Conservation (phyloP, 2,329 filamentous ascomycete genomes). For the Fusarium udum region DNA sequence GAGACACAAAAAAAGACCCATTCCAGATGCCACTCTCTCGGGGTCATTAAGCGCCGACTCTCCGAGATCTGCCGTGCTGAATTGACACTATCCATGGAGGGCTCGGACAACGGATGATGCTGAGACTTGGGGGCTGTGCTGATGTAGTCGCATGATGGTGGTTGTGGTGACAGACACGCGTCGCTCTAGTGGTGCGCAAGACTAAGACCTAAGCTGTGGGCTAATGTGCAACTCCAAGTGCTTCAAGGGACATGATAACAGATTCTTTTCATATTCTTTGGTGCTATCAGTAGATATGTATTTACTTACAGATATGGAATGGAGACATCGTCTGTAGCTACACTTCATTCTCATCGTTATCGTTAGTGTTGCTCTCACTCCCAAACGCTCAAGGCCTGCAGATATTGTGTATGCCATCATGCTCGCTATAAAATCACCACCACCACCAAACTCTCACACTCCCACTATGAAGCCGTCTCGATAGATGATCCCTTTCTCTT, state of each 20-base stretch:
- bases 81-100: no score
- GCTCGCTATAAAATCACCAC: slow-evolving; percentile 2
- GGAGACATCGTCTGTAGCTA: neutral
- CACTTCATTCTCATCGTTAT: slow-evolving; percentile 19
- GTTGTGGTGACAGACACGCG: slow-evolving; percentile 1
- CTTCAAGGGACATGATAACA: neutral
- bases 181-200: neutral
- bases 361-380: neutral
- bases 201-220: neutral
- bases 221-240: neutral
- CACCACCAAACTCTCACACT: neutral
- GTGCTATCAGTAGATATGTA: slow-evolving; percentile 3
- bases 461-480: slow-evolving; percentile 14
- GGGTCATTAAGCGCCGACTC: neutral
- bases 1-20: neutral
- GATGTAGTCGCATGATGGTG: neutral
- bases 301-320: slow-evolving; percentile 7
- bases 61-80: neutral
- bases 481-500: slow-evolving; percentile 26
- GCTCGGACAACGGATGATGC: neutral
- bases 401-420: slow-evolving; percentile 8
- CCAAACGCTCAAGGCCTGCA: slow-evolving; percentile 14
- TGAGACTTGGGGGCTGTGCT: slow-evolving; percentile 7
- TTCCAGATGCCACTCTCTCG: neutral
- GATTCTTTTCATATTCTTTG: slow-evolving; percentile 7